Evolutionary conservation across 2,329 filamentous ascomycete genomes (phyloP), one percentile per base, ranked within the genome.

Genomic region (Penicillium sp.): DNA sequence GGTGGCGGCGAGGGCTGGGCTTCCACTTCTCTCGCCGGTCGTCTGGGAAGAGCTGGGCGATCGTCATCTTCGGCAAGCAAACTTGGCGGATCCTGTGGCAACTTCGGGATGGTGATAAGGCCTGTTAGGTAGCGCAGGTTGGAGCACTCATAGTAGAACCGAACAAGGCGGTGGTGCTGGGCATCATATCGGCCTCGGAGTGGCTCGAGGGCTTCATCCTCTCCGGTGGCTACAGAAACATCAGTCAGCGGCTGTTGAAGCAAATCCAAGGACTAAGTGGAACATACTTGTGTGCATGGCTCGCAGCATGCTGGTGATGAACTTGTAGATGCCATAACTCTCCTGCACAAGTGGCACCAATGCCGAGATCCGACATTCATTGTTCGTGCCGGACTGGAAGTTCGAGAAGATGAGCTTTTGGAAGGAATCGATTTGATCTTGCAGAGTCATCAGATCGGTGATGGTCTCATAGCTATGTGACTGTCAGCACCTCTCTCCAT

Each of bases 291-390:
- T 93, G 74, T 99, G 93, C 93, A 99, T 97, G 17, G 94, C 94
- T 55, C 94, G 86, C 61, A 99, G 79, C 94, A 99, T 99, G 88
- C 94, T 99, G 0, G 94, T 99, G 64, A 97, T 93, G 75, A 99
- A 99, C 77, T 97, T 97, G 82, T 99, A 99, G 67, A 99, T 97
- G 48, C 94, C 94, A 76, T 97, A 99, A 74, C 92, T 97, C 80
- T 99, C 94, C 73, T 96, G 91, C 3, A 99, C 94, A 43, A 99
- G 80, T 2, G 93, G 91, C 23, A 97, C 93, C 53, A 99, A 79
- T 1, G 94, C 91, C 15, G 93, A 96, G 69, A 99, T 99, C 61
- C 93, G 86, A 75, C 93, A 97, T 75, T 99, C 94, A 70, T 97
- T 99, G 78, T 96, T 96, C 48, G 89, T 88, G 27, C 93, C 90